Percentiles rank a stretch among this genome's conserved stretches.
Evolutionary conservation across 495 filamentous ascomycete genomes (phyloP).

Genomic region (Chaetomium fimeti): DNA sequence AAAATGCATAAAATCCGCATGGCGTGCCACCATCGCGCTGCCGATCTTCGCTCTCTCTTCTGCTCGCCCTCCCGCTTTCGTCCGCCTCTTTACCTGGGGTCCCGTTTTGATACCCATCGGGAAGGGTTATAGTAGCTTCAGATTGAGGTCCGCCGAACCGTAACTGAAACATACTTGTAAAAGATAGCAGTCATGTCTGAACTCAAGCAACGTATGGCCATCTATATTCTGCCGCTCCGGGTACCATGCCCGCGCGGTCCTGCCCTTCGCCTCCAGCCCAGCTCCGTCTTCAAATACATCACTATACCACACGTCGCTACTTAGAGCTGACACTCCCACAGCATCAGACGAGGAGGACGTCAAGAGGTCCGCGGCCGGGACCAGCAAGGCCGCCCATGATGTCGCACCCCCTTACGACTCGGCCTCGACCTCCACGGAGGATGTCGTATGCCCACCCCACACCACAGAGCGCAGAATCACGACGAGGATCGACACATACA

Average conservation of each 20-base stretch:
- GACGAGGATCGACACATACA: constrained; percentile 72
- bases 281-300: neutral
- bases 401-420: constrained; percentile 4
- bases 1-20: neutral
- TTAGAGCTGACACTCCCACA: neutral
- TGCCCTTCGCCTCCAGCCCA: neutral
- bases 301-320: neutral
- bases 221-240: neutral
- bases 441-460: constrained; percentile 31
- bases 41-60: neutral
- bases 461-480: constrained; percentile 64
- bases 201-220: constrained; percentile 14
- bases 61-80: neutral
- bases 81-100: neutral
- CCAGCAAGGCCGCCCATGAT: neutral
- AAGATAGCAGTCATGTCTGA: constrained; percentile 9
- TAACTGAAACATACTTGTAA: neutral
- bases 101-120: neutral
- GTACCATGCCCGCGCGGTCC: neutral
- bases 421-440: neutral
- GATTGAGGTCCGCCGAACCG: neutral
- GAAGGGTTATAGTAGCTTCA: neutral
- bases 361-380: constrained; percentile 5
- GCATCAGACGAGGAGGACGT: constrained; percentile 16
- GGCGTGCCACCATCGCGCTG: neutral